A percentile compares a stretch with the other conserved stretches of the same genome.
Conservation (phyloP, 495 filamentous ascomycete genomes). For the Stereocaulon alpinum region DNA sequence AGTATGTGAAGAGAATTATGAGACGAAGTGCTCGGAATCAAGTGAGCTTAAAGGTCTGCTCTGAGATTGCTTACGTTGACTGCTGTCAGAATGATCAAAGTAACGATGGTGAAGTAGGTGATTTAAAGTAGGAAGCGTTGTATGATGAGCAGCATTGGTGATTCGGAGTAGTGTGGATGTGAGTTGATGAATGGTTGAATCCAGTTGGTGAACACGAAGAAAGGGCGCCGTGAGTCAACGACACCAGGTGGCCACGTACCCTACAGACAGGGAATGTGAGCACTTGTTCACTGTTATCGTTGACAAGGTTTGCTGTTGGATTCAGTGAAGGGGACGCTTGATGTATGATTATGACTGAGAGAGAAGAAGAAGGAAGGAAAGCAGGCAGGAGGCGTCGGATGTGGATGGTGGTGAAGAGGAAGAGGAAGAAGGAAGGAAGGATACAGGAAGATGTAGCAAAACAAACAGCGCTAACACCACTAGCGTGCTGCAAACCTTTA, state of each 20-base stretch:
- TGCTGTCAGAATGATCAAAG: slow-evolving; percentile 25
- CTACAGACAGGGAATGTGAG: background rate
- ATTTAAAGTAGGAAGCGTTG: no score
- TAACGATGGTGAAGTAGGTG: slow-evolving; percentile 15
- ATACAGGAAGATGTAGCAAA: background rate
- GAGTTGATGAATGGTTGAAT: background rate
- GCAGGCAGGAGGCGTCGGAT: slow-evolving; percentile 23
- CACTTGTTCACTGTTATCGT: background rate
- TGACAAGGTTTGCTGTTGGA: background rate
- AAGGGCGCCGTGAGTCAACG: background rate
- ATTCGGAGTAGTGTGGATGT: background rate
- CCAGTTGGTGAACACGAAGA: background rate
- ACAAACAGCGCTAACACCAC: background rate
- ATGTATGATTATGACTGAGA: slow-evolving; percentile 22
- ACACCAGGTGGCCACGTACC: background rate
- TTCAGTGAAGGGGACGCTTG: slow-evolving; percentile 11
- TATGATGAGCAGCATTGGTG: background rate
- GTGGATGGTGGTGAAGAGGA: slow-evolving; percentile 26
- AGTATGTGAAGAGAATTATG: background rate
- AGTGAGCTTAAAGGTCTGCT: background rate
- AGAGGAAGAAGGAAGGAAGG: slow-evolving; percentile 32
- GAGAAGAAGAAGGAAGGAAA: slow-evolving; percentile 23
- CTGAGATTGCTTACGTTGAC: background rate
- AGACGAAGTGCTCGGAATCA: background rate
- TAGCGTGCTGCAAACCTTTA: background rate